Evolutionary conservation across 257 asterid genomes (phyloP), one percentile per base, ranked within the genome.

Genomic region (Thymus mandschuricus): DNA sequence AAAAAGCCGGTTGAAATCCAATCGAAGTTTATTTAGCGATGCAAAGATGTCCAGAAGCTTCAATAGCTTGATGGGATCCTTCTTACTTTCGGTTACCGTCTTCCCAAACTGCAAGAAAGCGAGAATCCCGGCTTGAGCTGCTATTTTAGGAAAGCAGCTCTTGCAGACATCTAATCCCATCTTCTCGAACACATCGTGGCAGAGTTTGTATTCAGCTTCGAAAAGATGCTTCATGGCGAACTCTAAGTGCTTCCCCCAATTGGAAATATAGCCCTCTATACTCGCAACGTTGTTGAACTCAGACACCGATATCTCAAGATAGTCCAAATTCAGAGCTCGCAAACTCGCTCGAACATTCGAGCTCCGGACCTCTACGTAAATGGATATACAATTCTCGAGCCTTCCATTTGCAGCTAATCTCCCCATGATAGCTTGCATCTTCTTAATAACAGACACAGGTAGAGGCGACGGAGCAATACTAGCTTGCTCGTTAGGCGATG

Each of bases 171-270:
- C 92, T 67, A 82, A 61, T 50, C 99, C 97, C 82, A 94, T 81
- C 81, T 82, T 84, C 81, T 91, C 97, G 59, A 94, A 91, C 54
- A 93, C 92, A 43, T 93, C 97, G 12, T 83, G 87, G 74, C 97
- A 89, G 5, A 89, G 88, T 74, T 88, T 89, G 78, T 86, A 89
- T 78, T 94, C 97, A 3, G 92, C 91, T 85, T 94, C 97, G 52
- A 91, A 90, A 12, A 94, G 79, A 70, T 91, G 92, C 78, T 89
- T 94, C 83, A 89, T 89, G 0, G 95, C 92, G 68, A 94, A 91
- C 82, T 91, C 97, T 84, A 94, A 81, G 81, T 94, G 97, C 83
- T 78, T 81, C 9, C 96, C 95, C 99, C 99, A 94, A 60, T 82
- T 85, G 74, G 87, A 72, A 60, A 94, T 89, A 60, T 86, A 84